Base-by-base conservation (phyloP, 2,329 filamentous ascomycete genomes). In the Fusarium multiceps region DNA sequence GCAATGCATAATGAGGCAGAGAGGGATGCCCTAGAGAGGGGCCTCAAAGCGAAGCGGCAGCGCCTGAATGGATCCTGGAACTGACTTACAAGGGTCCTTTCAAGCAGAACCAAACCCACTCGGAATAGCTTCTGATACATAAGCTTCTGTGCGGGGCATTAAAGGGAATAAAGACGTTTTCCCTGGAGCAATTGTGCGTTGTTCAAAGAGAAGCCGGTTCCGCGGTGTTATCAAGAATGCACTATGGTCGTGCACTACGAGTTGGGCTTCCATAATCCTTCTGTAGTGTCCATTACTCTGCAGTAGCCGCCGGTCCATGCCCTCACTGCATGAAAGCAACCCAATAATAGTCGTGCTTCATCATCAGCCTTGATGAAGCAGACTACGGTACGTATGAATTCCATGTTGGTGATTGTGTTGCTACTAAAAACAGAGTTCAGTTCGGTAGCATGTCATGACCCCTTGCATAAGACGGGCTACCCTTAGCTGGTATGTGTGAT, bases 401-500 rank as follows among this genome's bases (percentile, higher is more conserved):
- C 23, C 27, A 53, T 49, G 28, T 43, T 50, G 40, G n/a, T 25
- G 41, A 21, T 41, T 51, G 57, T 42, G 50, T 45, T 66, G 21
- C 32, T 61, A 50, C 42, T 45, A 37, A 59, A 63, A 50, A 64
- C 45, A 50, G 37, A 61, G 61, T 47, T 63, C 54, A 55, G 46
- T 50, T 53, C 55, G 43, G 43, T 59, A 43, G 28, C 61, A 71
- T 61, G 40, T 49, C 51, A 40, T 42, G 27, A 45, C 55, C 59
- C 65, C 68, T 68, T 71, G 68, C 68, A 71, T 64, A 68, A 68
- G 62, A 49, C 28, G 2, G 28, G 28, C 59, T 55, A 59, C 58
- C 63, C 67, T 59, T 23, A 49, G 58, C 43, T 64, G 67, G 67
- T 67, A 68, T 63, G 60, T 63, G 46, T 37, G 47, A 68, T 63